phyloP scores from a whole-genome alignment of 129 eudicot species.

The Helichrysum umbraculigerum region DNA sequence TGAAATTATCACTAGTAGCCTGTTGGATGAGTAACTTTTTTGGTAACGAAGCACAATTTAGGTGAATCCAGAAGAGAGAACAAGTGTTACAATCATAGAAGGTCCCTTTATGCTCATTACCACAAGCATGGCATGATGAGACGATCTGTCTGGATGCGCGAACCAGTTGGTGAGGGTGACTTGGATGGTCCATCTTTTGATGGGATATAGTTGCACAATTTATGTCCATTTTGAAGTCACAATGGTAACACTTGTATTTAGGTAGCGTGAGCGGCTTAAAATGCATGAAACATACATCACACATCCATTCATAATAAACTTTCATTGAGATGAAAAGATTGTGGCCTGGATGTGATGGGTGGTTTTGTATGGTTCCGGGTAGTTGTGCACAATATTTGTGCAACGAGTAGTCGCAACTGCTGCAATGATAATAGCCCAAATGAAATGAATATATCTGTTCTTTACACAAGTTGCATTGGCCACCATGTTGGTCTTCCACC shows the following conservation, averaged over 20 bases:
- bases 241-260: not conserved
- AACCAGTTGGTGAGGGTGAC: slow-evolving; percentile 9
- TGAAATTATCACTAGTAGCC: not conserved
- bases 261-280: not conserved
- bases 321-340: not conserved
- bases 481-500: not conserved
- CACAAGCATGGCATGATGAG: not conserved
- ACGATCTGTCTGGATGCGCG: too few relatives aligned
- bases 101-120: not conserved
- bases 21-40: not conserved
- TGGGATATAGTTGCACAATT: slow-evolving; percentile 1
- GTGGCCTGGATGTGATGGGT: slow-evolving; percentile 1
- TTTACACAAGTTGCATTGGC: slow-evolving; percentile 1
- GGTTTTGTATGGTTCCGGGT: not conserved
- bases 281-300: not conserved
- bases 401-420: not conserved
- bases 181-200: too few relatives aligned
- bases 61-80: not conserved
- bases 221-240: slow-evolving; percentile 1
- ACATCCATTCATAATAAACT: not conserved
- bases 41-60: slow-evolving; percentile 20
- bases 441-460: slow-evolving; percentile 6
- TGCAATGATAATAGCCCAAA: not conserved
- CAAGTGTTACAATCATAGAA: slow-evolving; percentile 7
- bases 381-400: slow-evolving; percentile 20